A percentile compares a stretch with the other conserved stretches of the same genome.
Conservation (phyloP, 306 rosid genomes). For the Dicorynia guianensis region DNA sequence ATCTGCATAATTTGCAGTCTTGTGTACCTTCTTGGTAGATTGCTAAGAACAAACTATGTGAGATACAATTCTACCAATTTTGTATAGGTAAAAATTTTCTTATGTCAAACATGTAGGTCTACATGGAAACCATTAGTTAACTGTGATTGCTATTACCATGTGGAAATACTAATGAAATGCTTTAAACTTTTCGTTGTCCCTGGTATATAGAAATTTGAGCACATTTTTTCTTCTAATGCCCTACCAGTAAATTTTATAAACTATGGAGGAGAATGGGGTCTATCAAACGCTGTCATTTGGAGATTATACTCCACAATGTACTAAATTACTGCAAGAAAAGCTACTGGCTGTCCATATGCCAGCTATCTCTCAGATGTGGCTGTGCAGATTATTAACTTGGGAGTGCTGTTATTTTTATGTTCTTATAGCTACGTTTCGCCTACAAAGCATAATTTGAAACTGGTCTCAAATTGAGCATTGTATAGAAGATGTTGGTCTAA, state of each 20-base stretch:
- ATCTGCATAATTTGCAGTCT: too few relatives aligned
- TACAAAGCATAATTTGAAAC: too few relatives aligned
- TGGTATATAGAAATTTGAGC: not conserved
- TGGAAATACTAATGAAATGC: too few relatives aligned
- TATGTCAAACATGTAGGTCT: not conserved
- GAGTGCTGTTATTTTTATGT: too few relatives aligned
- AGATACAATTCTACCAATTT: too few relatives aligned
- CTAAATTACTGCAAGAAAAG: not conserved
- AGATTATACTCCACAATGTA: not conserved
- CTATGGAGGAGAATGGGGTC: not conserved
- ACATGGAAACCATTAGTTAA: too few relatives aligned
- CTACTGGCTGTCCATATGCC: not conserved
- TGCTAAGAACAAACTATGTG: too few relatives aligned
- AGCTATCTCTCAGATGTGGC: not conserved
- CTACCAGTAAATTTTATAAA: not conserved
- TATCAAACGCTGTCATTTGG: not conserved
- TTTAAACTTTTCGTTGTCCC: not conserved
- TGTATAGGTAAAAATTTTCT: not conserved
- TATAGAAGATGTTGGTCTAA: too few relatives aligned
- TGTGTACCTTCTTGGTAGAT: too few relatives aligned
- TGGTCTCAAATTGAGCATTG: too few relatives aligned
- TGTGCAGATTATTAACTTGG: not conserved
- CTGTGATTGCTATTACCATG: too few relatives aligned
- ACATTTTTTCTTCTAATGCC: not conserved
- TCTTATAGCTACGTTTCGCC: too few relatives aligned